Conservation (phyloP, 805 yeast genomes). For the Wickerhamiella nectarea region DNA sequence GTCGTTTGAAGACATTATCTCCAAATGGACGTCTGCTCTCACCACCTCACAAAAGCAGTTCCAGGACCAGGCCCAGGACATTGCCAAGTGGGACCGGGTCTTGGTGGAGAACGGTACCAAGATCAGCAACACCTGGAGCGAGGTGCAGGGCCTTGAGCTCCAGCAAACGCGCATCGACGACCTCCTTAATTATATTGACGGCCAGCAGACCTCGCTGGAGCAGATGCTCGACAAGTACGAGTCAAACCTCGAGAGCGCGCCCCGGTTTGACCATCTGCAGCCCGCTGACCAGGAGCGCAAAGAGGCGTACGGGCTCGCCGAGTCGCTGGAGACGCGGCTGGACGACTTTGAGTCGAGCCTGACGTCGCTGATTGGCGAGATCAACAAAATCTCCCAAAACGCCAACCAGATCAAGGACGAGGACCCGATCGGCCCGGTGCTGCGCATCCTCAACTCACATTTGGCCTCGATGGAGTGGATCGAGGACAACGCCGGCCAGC, state of each 20-base stretch:
- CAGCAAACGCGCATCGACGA: slow-evolving; percentile 79
- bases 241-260: slow-evolving; percentile 17
- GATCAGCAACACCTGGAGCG: slow-evolving; percentile 61
- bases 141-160: slow-evolving; percentile 70
- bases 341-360: slow-evolving; percentile 62
- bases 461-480: slow-evolving; percentile 80
- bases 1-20: slow-evolving; percentile 80
- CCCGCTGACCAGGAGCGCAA: slow-evolving; percentile 69
- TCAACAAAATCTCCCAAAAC: slow-evolving; percentile 48
- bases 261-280: slow-evolving; percentile 23
- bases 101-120: slow-evolving; percentile 77
- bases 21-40: slow-evolving; percentile 85
- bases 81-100: slow-evolving; percentile 75
- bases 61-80: slow-evolving; percentile 56
- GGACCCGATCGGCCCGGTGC: slow-evolving; percentile 37
- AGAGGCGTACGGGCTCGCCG: slow-evolving; percentile 79
- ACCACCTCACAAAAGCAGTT: slow-evolving; percentile 61
- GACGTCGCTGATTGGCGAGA: slow-evolving; percentile 21
- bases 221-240: slow-evolving; percentile 71
- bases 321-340: slow-evolving; percentile 65
- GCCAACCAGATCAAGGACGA: slow-evolving; percentile 50
- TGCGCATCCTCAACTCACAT: slow-evolving; percentile 74
- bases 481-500: slow-evolving; percentile 53
- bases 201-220: slow-evolving; percentile 87
- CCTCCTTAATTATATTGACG: slow-evolving; percentile 68